phyloP scores from a whole-genome alignment of 805 yeast species.

The Wickerhamomyces pijperi region DNA sequence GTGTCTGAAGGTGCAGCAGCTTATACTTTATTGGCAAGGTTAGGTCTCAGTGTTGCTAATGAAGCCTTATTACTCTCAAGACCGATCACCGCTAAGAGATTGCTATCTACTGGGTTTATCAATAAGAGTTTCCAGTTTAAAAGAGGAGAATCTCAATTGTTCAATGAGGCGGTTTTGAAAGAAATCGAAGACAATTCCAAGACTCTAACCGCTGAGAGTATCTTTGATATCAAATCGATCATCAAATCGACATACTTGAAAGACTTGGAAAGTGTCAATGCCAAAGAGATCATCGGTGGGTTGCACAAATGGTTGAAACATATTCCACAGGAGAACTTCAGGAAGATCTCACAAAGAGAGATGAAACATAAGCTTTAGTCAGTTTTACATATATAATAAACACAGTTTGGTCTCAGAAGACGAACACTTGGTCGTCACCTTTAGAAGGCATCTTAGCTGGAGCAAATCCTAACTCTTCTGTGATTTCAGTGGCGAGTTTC shows the following conservation, averaged over 20 bases:
- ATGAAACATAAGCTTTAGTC: constrained; percentile 50
- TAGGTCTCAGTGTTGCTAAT: constrained; percentile 63
- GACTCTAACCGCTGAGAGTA: constrained; percentile 28
- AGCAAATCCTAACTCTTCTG: constrained; percentile 51
- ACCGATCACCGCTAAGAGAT: constrained; percentile 50
- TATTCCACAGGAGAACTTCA: constrained; percentile 60
- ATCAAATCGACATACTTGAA: constrained; percentile 20
- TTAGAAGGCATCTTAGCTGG: constrained; percentile 32
- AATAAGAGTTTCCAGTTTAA: constrained; percentile 40
- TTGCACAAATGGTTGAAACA: constrained; percentile 62
- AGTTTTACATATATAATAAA: too few species aligned
- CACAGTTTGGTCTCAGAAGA: constrained; percentile 24
- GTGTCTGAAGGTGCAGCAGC: constrained; percentile 76
- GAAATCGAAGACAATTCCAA: constrained; percentile 26
- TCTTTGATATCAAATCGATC: constrained; percentile 31
- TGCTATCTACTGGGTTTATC: constrained; percentile 47
- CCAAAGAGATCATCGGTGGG: constrained; percentile 61
- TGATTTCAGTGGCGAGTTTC: constrained; percentile 33
- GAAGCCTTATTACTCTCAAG: constrained; percentile 64
- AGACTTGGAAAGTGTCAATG: constrained; percentile 36
- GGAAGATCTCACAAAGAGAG: constrained; percentile 38
- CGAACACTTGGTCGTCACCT: constrained; percentile 47
- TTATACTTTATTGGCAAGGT: constrained; percentile 52
- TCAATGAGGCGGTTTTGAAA: constrained; percentile 30
- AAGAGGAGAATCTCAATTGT: constrained; percentile 27